Evolutionary conservation across 352 stramenopile species (phyloP).

Genomic region (Phytophthora sp.): DNA sequence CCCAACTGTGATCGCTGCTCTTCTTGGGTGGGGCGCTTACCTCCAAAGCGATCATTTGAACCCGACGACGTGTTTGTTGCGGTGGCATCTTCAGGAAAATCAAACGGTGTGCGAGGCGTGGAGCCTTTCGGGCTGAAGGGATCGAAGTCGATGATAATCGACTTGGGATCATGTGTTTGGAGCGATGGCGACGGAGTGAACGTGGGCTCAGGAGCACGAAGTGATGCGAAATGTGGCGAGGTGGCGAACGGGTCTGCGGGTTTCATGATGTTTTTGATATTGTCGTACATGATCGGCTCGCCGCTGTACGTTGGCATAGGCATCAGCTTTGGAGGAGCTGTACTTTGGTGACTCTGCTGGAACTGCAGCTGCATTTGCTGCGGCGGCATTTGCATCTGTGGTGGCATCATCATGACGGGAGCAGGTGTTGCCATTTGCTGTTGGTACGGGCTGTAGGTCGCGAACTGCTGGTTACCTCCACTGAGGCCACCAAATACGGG

Average conservation of each 20-base stretch:
- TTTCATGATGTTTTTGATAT: constrained; percentile 67
- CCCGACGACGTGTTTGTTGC: constrained; percentile 21
- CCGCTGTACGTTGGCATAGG: constrained; percentile 46
- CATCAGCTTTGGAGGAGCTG: constrained; percentile 29
- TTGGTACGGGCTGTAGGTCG: constrained; percentile 38
- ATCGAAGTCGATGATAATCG: constrained; percentile 76
- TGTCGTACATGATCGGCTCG: constrained; percentile 64
- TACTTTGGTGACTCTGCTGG: constrained; percentile 29
- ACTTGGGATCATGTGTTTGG: constrained; percentile 38
- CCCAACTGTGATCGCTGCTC: constrained; percentile 60
- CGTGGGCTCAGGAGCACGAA: constrained; percentile 41
- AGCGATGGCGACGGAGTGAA: constrained; percentile 28
- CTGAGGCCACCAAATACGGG: constrained; percentile 51
- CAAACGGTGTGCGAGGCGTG: constrained; percentile 58
- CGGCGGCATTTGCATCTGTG: constrained; percentile 18
- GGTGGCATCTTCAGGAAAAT: constrained; percentile 38
- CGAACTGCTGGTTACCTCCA: constrained; percentile 37
- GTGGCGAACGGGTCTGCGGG: constrained; percentile 57
- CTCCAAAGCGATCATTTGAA: constrained; percentile 47
- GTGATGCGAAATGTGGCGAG: constrained; percentile 21
- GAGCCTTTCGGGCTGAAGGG: constrained; percentile 67
- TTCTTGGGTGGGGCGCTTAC: constrained; percentile 70
- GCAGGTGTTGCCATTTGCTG: constrained; percentile 27
- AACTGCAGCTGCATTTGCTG: constrained; percentile 37
- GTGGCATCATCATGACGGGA: constrained; percentile 18